Percentiles rank a stretch among this genome's conserved stretches.
phyloP scores from a whole-genome alignment of 805 yeast species.

The Lipomyces yamadae region DNA sequence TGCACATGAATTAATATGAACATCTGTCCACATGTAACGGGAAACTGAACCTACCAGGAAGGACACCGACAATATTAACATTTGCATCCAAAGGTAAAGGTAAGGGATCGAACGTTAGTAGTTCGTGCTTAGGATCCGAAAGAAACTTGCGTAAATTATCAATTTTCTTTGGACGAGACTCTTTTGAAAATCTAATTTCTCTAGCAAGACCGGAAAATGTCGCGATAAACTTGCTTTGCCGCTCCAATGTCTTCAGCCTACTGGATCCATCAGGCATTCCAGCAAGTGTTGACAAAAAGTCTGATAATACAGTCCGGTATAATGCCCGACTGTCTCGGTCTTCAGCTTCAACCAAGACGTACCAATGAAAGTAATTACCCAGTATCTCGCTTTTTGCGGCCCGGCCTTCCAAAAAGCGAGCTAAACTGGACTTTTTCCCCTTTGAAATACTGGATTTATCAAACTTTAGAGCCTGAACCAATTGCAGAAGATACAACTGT shows the following conservation, averaged over 20 bases:
- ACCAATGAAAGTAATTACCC: slow-evolving; percentile 91
- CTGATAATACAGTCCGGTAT: slow-evolving; percentile 54
- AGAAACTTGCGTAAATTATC: slow-evolving; percentile 67
- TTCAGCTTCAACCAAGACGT: slow-evolving; percentile 82
- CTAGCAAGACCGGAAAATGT: slow-evolving; percentile 68
- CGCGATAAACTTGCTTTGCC: slow-evolving; percentile 73
- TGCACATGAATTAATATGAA: neutral
- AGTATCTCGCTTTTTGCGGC: slow-evolving; percentile 67
- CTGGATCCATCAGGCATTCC: slow-evolving; percentile 42
- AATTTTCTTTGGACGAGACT: slow-evolving; percentile 74
- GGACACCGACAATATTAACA: slow-evolving; percentile 70
- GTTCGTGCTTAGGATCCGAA: slow-evolving; percentile 53
- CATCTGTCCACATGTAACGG: neutral
- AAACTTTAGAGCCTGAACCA: slow-evolving; percentile 88
- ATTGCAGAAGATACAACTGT: slow-evolving; percentile 79
- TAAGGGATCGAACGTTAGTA: slow-evolving; percentile 57
- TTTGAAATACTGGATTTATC: slow-evolving; percentile 51
- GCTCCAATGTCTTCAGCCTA: slow-evolving; percentile 47
- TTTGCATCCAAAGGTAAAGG: slow-evolving; percentile 85
- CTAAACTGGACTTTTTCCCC: slow-evolving; percentile 43
- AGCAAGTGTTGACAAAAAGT: slow-evolving; percentile 51
- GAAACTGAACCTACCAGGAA: slow-evolving; percentile 50
- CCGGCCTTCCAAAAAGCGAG: slow-evolving; percentile 71
- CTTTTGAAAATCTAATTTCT: slow-evolving; percentile 67
- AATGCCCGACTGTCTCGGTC: slow-evolving; percentile 57